A percentile compares a stretch with the other conserved stretches of the same genome.
Evolutionary conservation across 441 rosid species (phyloP).

Genomic region (Euphorbia schlechtendalii): DNA sequence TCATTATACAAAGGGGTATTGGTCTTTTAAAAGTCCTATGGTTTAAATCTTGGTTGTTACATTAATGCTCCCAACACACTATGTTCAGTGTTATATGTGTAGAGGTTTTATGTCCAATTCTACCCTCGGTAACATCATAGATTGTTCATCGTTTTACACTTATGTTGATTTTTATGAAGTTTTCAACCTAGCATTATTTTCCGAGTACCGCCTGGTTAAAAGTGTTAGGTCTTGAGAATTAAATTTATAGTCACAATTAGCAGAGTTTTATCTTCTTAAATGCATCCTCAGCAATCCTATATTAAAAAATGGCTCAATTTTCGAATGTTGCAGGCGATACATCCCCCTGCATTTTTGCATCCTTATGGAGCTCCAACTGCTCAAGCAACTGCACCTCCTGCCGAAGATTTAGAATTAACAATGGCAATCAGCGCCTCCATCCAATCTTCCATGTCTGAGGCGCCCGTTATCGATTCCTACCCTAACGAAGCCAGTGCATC

Average conservation of each 20-base stretch:
- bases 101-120: not conserved
- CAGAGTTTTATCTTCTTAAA: not conserved
- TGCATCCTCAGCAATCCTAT: not conserved
- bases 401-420: slow-evolving; percentile 56
- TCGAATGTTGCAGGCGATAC: slow-evolving; percentile 41
- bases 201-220: not conserved
- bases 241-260: not conserved
- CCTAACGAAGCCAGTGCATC: slow-evolving; percentile 42
- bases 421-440: slow-evolving; percentile 72
- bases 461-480: slow-evolving; percentile 28
- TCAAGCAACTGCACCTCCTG: slow-evolving; percentile 64
- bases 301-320: slow-evolving; percentile 1
- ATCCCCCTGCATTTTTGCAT: slow-evolving; percentile 63
- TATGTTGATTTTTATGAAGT: no score
- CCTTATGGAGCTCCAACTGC: slow-evolving; percentile 25
- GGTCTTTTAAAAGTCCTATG: not conserved
- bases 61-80: not conserved
- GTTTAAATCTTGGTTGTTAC: not conserved
- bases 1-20: not conserved
- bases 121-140: not conserved
- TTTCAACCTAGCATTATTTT: not conserved
- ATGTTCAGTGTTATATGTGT: not conserved
- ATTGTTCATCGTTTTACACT: no score
- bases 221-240: not conserved
- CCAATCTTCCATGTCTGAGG: slow-evolving; percentile 44